phyloP scores from a whole-genome alignment of 805 yeast species.

The Candida xiaguanensis region DNA sequence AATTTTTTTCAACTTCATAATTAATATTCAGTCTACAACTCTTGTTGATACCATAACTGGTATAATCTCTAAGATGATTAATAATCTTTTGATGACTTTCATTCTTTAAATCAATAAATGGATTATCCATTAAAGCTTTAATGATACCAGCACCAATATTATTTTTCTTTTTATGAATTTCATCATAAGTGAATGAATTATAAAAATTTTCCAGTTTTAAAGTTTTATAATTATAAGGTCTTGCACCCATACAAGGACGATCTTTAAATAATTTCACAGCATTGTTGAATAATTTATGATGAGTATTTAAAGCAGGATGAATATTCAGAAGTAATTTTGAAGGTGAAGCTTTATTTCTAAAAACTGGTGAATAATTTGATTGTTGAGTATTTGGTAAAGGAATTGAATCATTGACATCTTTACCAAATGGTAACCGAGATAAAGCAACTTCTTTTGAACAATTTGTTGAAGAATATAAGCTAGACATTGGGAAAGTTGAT shows the following conservation, averaged over 20 bases:
- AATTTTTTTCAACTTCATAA: slow-evolving; percentile 15
- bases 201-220: slow-evolving; percentile 9
- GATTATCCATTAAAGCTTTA: slow-evolving; percentile 20
- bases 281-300: slow-evolving; percentile 17
- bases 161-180: slow-evolving; percentile 28
- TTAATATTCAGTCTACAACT: slow-evolving; percentile 6
- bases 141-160: slow-evolving; percentile 40
- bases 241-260: slow-evolving; percentile 21
- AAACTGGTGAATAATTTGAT: slow-evolving; percentile 38
- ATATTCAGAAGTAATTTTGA: slow-evolving; percentile 11
- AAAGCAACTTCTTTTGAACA: slow-evolving; percentile 6
- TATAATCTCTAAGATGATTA: slow-evolving; percentile 16
- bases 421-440: slow-evolving; percentile 11
- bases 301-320: slow-evolving; percentile 21
- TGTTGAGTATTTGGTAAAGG: slow-evolving; percentile 15
- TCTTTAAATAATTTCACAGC: slow-evolving; percentile 15
- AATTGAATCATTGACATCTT: slow-evolving; percentile 24
- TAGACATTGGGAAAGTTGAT: too few relatives aligned
- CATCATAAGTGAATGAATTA: slow-evolving; percentile 19
- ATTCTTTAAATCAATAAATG: slow-evolving; percentile 14
- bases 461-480: neutral
- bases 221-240: slow-evolving; percentile 18
- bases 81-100: slow-evolving; percentile 17
- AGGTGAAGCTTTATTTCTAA: slow-evolving; percentile 27
- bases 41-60: slow-evolving; percentile 11